A percentile compares a stretch with the other conserved stretches of the same genome.
These are phyloP conservation scores for Corylus heterophylla DNA, from an alignment of 306 rosid genomes.

Conservation along the genomic window DNA sequence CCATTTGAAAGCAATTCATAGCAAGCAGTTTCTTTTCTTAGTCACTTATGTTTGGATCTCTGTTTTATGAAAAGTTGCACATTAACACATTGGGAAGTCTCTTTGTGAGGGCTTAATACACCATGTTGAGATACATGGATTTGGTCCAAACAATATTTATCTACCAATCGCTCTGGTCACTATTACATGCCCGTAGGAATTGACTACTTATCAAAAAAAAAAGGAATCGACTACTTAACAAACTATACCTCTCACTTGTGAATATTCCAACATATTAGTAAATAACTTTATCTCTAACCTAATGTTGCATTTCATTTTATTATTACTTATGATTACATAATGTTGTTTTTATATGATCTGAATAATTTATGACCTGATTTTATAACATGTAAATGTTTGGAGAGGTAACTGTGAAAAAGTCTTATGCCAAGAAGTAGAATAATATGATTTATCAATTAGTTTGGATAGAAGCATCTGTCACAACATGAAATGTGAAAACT, in stretches of 20 bases:
- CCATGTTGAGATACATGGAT: neutral
- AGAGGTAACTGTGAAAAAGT: neutral
- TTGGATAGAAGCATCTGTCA: neutral
- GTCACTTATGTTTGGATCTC: neutral
- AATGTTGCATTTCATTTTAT: neutral
- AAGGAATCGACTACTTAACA: no score
- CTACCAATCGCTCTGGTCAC: neutral
- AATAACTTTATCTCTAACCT: neutral
- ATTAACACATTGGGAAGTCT: neutral
- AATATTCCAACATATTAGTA: neutral
- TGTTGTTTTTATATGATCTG: neutral
- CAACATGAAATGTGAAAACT: neutral
- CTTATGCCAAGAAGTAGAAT: conserved; percentile 1
- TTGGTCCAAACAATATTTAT: neutral
- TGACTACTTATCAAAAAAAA: no score
- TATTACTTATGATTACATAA: neutral
- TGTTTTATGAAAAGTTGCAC: neutral
- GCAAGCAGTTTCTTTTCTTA: neutral
- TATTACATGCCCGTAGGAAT: no score
- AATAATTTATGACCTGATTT: neutral
- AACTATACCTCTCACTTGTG: neutral
- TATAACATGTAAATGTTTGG: neutral
- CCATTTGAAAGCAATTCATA: neutral
- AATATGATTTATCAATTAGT: neutral
- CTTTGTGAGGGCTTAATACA: neutral